A percentile compares a stretch with the other conserved stretches of the same genome.
Evolutionary conservation across 75 land plant species (phyloP).

Genomic region (Selaginella tamariscina): DNA sequence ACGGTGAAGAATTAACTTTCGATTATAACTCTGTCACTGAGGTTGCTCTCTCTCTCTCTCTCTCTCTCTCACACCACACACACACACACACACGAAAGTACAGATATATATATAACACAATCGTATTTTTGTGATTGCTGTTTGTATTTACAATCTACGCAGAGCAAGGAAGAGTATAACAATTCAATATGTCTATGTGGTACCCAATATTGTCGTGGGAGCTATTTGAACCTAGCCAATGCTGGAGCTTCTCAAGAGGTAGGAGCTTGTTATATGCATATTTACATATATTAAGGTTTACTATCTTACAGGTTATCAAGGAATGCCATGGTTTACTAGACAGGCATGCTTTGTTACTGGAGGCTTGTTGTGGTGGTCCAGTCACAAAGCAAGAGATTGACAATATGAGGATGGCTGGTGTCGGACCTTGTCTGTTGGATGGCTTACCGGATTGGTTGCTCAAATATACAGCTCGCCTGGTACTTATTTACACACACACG

Average conservation of each 20-base stretch:
- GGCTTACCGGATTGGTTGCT: conserved; percentile 87
- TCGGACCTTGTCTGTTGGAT: conserved; percentile 76
- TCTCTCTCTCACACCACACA: background rate
- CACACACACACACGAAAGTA: too few species aligned
- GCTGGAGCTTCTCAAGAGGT: conserved; percentile 88
- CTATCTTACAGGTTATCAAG: too few species aligned
- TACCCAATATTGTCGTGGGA: conserved; percentile 84
- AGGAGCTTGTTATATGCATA: too few species aligned
- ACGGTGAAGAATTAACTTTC: conserved; percentile 96
- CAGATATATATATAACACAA: background rate
- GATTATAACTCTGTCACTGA: conserved; percentile 97
- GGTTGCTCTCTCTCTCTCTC: conserved; percentile 25
- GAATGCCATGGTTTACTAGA: conserved; percentile 76
- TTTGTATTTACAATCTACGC: conserved; percentile 1
- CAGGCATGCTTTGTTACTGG: conserved; percentile 61
- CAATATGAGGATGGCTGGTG: conserved; percentile 68
- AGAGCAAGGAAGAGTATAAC: conserved; percentile 99
- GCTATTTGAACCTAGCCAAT: conserved; percentile 86
- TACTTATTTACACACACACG: conserved; percentile 19
- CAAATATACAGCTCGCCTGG: conserved; percentile 86
- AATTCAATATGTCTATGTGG: conserved; percentile 94
- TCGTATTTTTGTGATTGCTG: background rate
- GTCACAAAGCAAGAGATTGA: conserved; percentile 55
- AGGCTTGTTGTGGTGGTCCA: conserved; percentile 60
- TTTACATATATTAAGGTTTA: too few species aligned